Base-by-base conservation (phyloP, 495 filamentous ascomycete genomes). In the Talaromyces nanjingensis region DNA sequence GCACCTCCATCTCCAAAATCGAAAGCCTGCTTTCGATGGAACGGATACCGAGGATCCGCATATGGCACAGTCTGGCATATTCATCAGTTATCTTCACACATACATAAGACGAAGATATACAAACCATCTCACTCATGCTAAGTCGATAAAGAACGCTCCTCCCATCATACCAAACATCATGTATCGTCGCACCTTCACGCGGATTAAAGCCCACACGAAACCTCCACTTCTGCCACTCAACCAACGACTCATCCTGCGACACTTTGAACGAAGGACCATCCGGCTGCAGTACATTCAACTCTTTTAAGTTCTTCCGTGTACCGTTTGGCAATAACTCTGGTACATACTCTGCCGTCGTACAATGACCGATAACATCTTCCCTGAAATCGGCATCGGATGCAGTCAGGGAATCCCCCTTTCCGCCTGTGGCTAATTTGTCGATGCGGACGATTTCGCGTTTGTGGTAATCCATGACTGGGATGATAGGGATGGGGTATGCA, bases 241-340 rank as follows among this genome's bases (percentile, higher is more conserved):
- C 77, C 39, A 81, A 74, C 25, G 81, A 79, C 37, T 84, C 83
- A 16, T 79, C 73, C n/a, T 18, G 45, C 1, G 74, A 76, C 20
- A 80, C 77, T 8, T 66, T 73, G 77, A 96, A 96, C 4, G 88
- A 91, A 5, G 87, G 86, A 1, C 91, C 91, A 60, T 93, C 84
- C 0, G 91, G 91, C 69, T 96, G 91, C 12, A 87, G 74, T 0
- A 96, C 85, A 34, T 89, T 88, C 64, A 93, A 74, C 3, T 91
- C 90, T 73, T 93, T 94, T 45, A 94, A 73, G 70, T 92, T 84
- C 70, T 82, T 83, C 39, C 81, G 72, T n/a, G 92, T 81, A 8
- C 81, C 76, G 8, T 74, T 68, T 0, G 74, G 68, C 54, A 93
- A 85, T 18, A 83, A 71, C 67, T 94, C 91, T 0, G 77, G 77